Percentiles rank a stretch among this genome's conserved stretches.
Conservation (phyloP, 306 rosid species). For the Sophora flavescens region DNA sequence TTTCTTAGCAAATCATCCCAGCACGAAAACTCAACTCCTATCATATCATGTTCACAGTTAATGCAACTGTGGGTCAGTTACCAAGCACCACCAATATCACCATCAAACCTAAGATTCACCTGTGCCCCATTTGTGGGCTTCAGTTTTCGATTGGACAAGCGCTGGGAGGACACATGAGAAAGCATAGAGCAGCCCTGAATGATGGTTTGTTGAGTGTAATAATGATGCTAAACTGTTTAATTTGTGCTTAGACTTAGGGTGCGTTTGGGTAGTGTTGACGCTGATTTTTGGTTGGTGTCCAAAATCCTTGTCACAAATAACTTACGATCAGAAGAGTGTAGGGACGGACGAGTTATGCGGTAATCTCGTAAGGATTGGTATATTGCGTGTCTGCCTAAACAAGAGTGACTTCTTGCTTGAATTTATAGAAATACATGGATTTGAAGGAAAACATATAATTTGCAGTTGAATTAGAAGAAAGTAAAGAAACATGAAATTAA, state of each 20-base stretch:
- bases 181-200: slow-evolving; percentile 51
- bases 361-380: no score
- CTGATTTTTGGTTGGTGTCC: no score
- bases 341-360: no score
- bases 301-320: no score
- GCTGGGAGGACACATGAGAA: slow-evolving; percentile 84
- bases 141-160: slow-evolving; percentile 74
- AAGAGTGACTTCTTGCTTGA: no score
- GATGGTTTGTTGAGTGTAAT: slow-evolving; percentile 22
- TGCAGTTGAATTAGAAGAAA: no score
- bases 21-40: neutral
- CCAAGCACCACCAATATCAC: neutral
- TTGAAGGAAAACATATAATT: no score
- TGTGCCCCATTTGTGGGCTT: slow-evolving; percentile 69
- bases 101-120: slow-evolving; percentile 54
- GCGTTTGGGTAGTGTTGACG: no score
- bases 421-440: no score
- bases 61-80: neutral
- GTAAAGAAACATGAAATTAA: no score
- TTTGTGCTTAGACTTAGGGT: slow-evolving; percentile 38
- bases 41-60: neutral
- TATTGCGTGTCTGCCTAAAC: no score
- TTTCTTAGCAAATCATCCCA: neutral
- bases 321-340: no score
- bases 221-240: slow-evolving; percentile 39